These are phyloP conservation scores for Geopyxis carbonaria DNA, from an alignment of 495 filamentous ascomycete genomes.

Conservation along the genomic window DNA sequence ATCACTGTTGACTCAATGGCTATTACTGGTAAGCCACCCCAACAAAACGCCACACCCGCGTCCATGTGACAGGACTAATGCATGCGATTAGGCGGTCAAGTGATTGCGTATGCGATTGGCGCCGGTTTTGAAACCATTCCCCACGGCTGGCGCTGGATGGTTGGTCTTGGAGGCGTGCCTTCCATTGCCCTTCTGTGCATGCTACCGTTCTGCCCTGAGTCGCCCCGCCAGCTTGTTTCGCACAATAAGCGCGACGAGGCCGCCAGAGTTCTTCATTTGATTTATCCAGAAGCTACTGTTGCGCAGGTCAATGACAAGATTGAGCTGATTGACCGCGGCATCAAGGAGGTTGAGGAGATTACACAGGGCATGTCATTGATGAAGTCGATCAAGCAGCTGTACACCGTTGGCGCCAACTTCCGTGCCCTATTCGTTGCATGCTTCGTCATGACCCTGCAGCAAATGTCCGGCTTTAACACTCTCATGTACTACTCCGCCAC, in stretches of 20 bases:
- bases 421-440: conserved; percentile 71
- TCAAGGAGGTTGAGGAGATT: too few relatives aligned
- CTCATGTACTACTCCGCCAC: conserved; percentile 94
- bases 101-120: conserved; percentile 76
- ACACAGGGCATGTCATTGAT: too few relatives aligned
- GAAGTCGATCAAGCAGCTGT: conserved; percentile 26
- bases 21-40: too few relatives aligned
- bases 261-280: conserved; percentile 41
- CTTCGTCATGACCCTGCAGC: conserved; percentile 73
- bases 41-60: too few relatives aligned
- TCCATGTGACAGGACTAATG: too few relatives aligned
- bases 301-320: too few relatives aligned
- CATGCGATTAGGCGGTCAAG: too few relatives aligned
- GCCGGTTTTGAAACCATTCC: too few relatives aligned
- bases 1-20: conserved; percentile 65
- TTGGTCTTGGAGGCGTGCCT: conserved; percentile 66
- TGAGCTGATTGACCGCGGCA: too few relatives aligned
- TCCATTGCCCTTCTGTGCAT: too few relatives aligned
- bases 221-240: conserved; percentile 70
- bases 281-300: too few relatives aligned
- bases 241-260: conserved; percentile 43
- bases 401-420: conserved; percentile 45
- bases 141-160: conserved; percentile 74
- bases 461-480: conserved; percentile 81
- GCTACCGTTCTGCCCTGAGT: too few relatives aligned